phyloP scores from a whole-genome alignment of 2,329 filamentous ascomycete species.

The Diaporthe humulicola region DNA sequence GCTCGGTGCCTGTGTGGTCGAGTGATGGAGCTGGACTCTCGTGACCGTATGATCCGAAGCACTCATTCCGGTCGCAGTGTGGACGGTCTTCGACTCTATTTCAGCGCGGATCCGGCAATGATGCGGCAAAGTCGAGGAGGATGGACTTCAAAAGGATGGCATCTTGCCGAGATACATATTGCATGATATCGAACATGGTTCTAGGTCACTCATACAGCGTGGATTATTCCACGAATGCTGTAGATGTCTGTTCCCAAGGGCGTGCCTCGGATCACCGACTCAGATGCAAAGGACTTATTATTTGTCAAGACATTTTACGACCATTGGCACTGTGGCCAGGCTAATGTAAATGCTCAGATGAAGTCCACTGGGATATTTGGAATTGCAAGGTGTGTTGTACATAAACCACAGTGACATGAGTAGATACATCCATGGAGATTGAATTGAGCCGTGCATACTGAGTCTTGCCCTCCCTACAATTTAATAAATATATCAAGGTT shows the following conservation, averaged over 20 bases:
- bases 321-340: not conserved
- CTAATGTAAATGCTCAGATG: not conserved
- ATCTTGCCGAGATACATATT: no score
- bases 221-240: no score
- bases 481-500: not conserved
- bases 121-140: not conserved
- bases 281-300: not conserved
- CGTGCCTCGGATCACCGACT: not conserved
- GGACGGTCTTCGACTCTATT: not conserved
- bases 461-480: no score
- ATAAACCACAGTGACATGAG: no score
- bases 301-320: not conserved
- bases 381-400: no score
- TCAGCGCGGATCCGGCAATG: not conserved
- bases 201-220: not conserved
- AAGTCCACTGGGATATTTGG: not conserved
- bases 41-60: no score
- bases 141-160: no score
- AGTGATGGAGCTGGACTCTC: no score
- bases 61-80: no score
- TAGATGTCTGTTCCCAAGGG: not conserved
- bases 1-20: not conserved
- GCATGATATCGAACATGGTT: not conserved
- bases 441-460: not conserved
- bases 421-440: no score